Conservation (phyloP, 306 rosid genomes). For the Gastrolobium bilobum region DNA sequence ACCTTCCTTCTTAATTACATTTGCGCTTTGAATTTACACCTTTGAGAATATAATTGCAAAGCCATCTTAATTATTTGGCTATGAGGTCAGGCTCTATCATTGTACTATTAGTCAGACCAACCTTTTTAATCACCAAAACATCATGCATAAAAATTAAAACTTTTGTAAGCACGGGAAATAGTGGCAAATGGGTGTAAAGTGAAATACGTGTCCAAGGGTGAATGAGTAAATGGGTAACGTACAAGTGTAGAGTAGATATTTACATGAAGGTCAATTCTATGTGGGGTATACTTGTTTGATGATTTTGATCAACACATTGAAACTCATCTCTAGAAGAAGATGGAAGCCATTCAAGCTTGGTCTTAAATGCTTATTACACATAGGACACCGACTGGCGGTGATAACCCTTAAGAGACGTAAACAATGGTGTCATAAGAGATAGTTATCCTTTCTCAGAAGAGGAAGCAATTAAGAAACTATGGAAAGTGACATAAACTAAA, state of each 20-base stretch:
- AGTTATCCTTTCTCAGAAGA: slow-evolving; percentile 25
- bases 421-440: background rate
- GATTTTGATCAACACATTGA: slow-evolving; percentile 29
- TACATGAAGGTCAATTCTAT: slow-evolving; percentile 43
- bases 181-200: background rate
- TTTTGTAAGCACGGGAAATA: background rate
- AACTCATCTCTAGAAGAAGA: slow-evolving; percentile 40
- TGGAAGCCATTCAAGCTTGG: slow-evolving; percentile 32
- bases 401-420: background rate
- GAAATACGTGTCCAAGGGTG: slow-evolving; percentile 10
- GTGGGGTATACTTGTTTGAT: slow-evolving; percentile 43
- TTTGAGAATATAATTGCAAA: too few species aligned
- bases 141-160: background rate
- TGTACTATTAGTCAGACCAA: too few species aligned
- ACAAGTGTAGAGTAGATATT: slow-evolving; percentile 24
- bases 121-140: background rate
- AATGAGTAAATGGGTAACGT: background rate
- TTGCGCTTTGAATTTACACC: too few species aligned
- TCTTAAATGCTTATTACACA: slow-evolving; percentile 42
- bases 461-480: slow-evolving; percentile 14
- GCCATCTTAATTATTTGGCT: too few species aligned
- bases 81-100: too few species aligned
- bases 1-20: too few species aligned
- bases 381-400: slow-evolving; percentile 28
- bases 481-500: slow-evolving; percentile 39